Percentiles rank a stretch among this genome's conserved stretches.
Evolutionary conservation across 192 early-diverging fungal genomes (phyloP).

Genomic region (Coemansia sp.): DNA sequence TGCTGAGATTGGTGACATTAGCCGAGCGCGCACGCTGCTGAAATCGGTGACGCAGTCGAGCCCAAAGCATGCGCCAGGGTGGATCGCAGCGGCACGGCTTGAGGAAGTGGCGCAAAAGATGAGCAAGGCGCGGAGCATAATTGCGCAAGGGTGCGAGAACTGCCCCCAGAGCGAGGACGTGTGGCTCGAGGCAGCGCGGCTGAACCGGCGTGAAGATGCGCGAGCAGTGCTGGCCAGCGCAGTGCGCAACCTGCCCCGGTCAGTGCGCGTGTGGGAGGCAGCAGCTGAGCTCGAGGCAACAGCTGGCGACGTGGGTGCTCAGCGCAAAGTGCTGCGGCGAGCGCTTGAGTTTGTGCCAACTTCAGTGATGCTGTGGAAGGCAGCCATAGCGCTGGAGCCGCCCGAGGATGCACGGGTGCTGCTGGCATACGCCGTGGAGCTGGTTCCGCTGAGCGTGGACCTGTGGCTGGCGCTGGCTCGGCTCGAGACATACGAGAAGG

Average conservation of each 20-base stretch:
- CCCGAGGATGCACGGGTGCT: constrained; percentile 88
- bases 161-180: constrained; percentile 94
- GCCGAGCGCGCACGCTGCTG: constrained; percentile 83
- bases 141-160: constrained; percentile 89
- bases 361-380: constrained; percentile 90
- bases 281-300: constrained; percentile 78
- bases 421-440: constrained; percentile 89
- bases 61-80: constrained; percentile 94
- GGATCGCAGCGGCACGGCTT: constrained; percentile 96
- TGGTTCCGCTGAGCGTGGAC: constrained; percentile 85
- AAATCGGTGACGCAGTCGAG: constrained; percentile 90
- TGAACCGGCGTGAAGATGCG: constrained; percentile 81
- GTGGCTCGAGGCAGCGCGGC: constrained; percentile 93
- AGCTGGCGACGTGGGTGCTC: constrained; percentile 57
- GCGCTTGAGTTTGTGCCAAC: constrained; percentile 93
- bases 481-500: constrained; percentile 86
- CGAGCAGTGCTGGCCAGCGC: constrained; percentile 90
- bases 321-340: constrained; percentile 81
- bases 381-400: constrained; percentile 86
- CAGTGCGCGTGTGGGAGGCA: constrained; percentile 89
- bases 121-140: constrained; percentile 77
- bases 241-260: constrained; percentile 82
- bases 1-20: constrained; percentile 76
- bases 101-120: constrained; percentile 90
- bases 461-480: constrained; percentile 95